Base-by-base conservation (phyloP, 345 rosid species). In the Sisymbrium altissimum region DNA sequence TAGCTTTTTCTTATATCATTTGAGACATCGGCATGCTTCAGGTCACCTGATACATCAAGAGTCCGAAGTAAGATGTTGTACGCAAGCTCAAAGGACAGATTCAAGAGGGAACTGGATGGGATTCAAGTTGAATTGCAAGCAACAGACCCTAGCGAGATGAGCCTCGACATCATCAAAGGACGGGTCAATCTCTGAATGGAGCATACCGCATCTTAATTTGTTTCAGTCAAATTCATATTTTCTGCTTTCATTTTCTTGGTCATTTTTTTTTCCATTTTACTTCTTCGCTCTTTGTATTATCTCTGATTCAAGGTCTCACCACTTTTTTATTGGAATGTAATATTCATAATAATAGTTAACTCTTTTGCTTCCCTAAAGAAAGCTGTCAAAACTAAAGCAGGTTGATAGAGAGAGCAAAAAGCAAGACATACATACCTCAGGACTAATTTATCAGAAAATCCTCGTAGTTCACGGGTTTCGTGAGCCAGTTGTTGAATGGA, bases 1-100 rank as follows among this genome's bases (percentile, higher is more conserved):
- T 30, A 40, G 30, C 9, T 9, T 32, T n/a, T 48, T 19, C 44
- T 38, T n/a, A 72, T 21, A 72, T 61, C 18, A 43, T n/a, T 15
- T 25, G 46, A 64, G 59, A 40, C 71, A 21, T 68, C 6, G 9
- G 32, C 50, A 25, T 63, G 71, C 66, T 38, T 65, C 68, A 88
- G 94, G 91, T 41, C 92, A 15, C 96, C 92, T 6, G 96, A 89
- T 25, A 62, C 86, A 13, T 83, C 92, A 43, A 86, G 70, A 82
- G 90, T 86, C 79, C 75, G 95, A 63, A 89, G 88, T 71, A 89
- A 89, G 84, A 89, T 87, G 95, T 59, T 89, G 18, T 89, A 89
- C 71, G 90, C 95, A 40, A 89, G 92, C 77, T 86, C 91, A 1
- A 88, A 85, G 74, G 91, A 88, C 66, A 79, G 91, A 57, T 87